Conservation (phyloP, 2,329 filamentous ascomycete species). For the Hypoxylon sp. region DNA sequence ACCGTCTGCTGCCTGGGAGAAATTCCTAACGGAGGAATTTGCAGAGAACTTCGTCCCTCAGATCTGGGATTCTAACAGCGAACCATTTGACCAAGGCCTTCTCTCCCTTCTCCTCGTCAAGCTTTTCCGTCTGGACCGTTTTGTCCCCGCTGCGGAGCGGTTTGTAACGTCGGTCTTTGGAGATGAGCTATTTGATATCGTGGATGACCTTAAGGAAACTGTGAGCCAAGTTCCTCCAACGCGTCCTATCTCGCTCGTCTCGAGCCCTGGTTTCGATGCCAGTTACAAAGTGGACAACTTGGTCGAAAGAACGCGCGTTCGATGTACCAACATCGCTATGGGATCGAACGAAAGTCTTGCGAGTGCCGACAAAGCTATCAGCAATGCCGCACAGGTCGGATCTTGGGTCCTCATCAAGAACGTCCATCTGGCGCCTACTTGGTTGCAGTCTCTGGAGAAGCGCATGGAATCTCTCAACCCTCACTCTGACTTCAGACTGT, state of each 20-base stretch:
- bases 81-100: constrained; percentile 79
- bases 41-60: constrained; percentile 86
- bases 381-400: constrained; percentile 88
- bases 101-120: constrained; percentile 91
- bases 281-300: constrained; percentile 98
- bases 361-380: constrained; percentile 94
- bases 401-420: constrained; percentile 99
- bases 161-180: constrained; percentile 91
- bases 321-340: constrained; percentile 98
- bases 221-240: constrained; percentile 86
- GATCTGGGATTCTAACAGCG: constrained; percentile 74
- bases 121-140: constrained; percentile 93
- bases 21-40: constrained; percentile 85
- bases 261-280: constrained; percentile 95
- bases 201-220: constrained; percentile 86
- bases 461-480: constrained; percentile 95
- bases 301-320: constrained; percentile 83
- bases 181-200: constrained; percentile 81
- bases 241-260: constrained; percentile 90
- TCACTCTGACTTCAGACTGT: constrained; percentile 90
- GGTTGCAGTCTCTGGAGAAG: constrained; percentile 98
- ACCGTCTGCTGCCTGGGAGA: constrained; percentile 76
- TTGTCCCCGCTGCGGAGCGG: constrained; percentile 91
- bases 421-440: constrained; percentile 93
- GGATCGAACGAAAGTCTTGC: constrained; percentile 94